phyloP scores from a whole-genome alignment of 192 early-diverging fungal species.

The Mycoemilia scoparia region DNA sequence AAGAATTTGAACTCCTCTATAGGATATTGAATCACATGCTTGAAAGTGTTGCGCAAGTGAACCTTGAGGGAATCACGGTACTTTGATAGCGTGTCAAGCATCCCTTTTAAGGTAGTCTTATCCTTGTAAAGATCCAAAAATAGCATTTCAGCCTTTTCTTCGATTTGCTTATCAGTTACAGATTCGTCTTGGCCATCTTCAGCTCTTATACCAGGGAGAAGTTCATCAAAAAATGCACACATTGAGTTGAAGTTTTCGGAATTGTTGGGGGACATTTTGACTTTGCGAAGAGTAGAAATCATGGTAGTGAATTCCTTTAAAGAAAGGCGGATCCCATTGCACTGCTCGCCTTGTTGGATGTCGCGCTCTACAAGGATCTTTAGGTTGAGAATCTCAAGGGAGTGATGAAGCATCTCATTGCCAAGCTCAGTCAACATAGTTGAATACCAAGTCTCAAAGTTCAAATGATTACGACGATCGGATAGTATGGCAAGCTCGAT shows the following conservation, averaged over 20 bases:
- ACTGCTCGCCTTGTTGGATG: conserved; percentile 27
- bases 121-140: conserved; percentile 30
- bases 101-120: conserved; percentile 53
- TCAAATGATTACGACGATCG: conserved; percentile 23
- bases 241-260: conserved; percentile 31
- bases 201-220: conserved; percentile 13
- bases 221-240: conserved; percentile 24
- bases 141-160: conserved; percentile 28
- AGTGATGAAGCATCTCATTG: conserved; percentile 23
- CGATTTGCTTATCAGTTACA: conserved; percentile 19
- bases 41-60: conserved; percentile 66
- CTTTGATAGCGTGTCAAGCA: conserved; percentile 63
- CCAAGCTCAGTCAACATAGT: conserved; percentile 23
- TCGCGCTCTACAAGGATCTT: conserved; percentile 29
- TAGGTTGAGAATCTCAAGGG: conserved; percentile 25
- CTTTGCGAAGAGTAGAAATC: conserved; percentile 17
- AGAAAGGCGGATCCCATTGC: conserved; percentile 10
- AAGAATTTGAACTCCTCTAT: conserved; percentile 96
- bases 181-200: conserved; percentile 21
- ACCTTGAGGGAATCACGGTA: conserved; percentile 60
- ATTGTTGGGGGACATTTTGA: conserved; percentile 27
- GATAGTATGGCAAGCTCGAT: conserved; percentile 30
- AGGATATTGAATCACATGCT: conserved; percentile 79
- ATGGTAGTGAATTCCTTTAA: conserved; percentile 23
- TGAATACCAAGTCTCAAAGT: conserved; percentile 29